Conservation (phyloP, 768 basidiomycete genomes). For the Suillus spraguei region DNA sequence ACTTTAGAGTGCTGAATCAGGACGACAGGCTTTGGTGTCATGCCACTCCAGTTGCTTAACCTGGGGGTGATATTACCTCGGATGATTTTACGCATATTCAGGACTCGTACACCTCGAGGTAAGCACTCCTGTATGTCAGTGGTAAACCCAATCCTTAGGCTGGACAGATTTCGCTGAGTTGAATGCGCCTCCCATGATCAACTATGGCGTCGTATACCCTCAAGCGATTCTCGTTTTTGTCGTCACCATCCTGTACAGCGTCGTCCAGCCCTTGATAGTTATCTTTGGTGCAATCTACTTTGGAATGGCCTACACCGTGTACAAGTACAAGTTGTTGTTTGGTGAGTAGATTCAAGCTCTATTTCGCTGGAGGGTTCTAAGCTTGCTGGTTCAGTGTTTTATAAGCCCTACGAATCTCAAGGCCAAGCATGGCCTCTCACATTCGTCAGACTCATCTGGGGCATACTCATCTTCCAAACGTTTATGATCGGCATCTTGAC, state of each 20-base stretch:
- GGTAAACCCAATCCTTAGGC: conserved; percentile 6
- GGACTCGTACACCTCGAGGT: conserved; percentile 92
- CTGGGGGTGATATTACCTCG: conserved; percentile 86
- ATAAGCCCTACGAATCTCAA: conserved; percentile 96
- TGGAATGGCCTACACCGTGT: conserved; percentile 92
- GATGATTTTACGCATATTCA: conserved; percentile 69
- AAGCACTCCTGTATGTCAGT: conserved; percentile 14
- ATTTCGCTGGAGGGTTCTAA: background rate
- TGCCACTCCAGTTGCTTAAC: conserved; percentile 95
- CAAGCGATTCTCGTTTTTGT: conserved; percentile 96
- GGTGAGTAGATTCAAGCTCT: conserved; percentile 50
- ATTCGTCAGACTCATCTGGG: conserved; percentile 90
- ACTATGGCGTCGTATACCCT: conserved; percentile 96
- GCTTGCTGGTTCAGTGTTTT: conserved; percentile 68
- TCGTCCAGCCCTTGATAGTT: conserved; percentile 93
- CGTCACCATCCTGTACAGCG: conserved; percentile 92
- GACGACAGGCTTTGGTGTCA: conserved; percentile 77
- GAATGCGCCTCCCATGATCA: conserved; percentile 97
- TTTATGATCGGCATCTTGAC: conserved; percentile 99
- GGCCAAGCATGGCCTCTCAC: conserved; percentile 99
- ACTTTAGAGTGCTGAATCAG: conserved; percentile 11
- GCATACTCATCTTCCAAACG: conserved; percentile 87
- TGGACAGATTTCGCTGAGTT: conserved; percentile 88
- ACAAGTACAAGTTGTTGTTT: conserved; percentile 97
- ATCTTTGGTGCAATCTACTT: conserved; percentile 97